A percentile compares a stretch with the other conserved stretches of the same genome.
Conservation (phyloP, 768 basidiomycete genomes). For the Postia placenta region DNA sequence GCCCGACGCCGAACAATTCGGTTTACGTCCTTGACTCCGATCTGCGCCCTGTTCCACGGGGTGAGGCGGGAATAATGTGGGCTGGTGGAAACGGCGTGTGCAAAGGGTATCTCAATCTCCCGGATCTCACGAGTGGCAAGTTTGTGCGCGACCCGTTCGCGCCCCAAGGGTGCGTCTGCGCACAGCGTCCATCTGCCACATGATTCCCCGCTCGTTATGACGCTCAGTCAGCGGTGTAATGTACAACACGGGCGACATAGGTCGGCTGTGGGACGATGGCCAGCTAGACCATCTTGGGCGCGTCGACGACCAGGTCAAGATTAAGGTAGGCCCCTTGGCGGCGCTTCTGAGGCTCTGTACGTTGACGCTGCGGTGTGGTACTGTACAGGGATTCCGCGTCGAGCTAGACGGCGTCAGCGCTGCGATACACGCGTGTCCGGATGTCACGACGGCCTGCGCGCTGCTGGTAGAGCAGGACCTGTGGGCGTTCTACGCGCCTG, state of each 20-base stretch:
- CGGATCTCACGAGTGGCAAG: slow-evolving; percentile 44
- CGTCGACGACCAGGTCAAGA: slow-evolving; percentile 59
- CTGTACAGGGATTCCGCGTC: slow-evolving; percentile 46
- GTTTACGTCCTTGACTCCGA: slow-evolving; percentile 32
- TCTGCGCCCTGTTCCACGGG: slow-evolving; percentile 26
- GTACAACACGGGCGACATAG: slow-evolving; percentile 63
- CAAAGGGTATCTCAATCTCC: slow-evolving; percentile 49
- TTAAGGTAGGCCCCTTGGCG: slow-evolving; percentile 54
- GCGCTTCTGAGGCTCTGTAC: not conserved
- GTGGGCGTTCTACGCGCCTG: slow-evolving; percentile 44
- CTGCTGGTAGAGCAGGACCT: slow-evolving; percentile 41
- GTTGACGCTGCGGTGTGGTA: not conserved
- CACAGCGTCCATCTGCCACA: not conserved
- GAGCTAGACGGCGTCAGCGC: slow-evolving; percentile 52
- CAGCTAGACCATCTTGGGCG: slow-evolving; percentile 52
- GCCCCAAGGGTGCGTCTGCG: slow-evolving; percentile 39
- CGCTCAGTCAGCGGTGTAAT: slow-evolving; percentile 25
- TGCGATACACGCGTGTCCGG: slow-evolving; percentile 39
- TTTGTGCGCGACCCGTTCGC: slow-evolving; percentile 47
- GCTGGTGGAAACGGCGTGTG: slow-evolving; percentile 57
- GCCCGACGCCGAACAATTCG: slow-evolving; percentile 49
- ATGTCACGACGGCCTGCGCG: slow-evolving; percentile 37
- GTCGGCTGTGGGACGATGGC: slow-evolving; percentile 47
- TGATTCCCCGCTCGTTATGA: slow-evolving; percentile 10
- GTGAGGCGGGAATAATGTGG: slow-evolving; percentile 46